phyloP scores from a whole-genome alignment of 2,329 filamentous ascomycete species.

The Cytospora piceae region DNA sequence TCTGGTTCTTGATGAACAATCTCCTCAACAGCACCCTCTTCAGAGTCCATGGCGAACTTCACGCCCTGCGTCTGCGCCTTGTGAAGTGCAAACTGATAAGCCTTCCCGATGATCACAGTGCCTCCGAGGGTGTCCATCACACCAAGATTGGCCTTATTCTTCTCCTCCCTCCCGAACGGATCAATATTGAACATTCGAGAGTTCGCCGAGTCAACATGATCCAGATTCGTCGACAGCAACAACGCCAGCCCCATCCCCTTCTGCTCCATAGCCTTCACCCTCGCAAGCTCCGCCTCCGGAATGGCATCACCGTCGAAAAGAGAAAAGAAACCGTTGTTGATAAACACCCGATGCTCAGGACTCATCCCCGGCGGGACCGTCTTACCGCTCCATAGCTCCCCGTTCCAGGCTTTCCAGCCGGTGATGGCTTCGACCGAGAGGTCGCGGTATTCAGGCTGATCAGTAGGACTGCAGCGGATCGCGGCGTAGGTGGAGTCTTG shows the following conservation, averaged over 20 bases:
- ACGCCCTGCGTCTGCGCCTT: constrained; percentile 47
- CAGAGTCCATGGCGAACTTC: constrained; percentile 44
- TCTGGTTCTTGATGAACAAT: constrained; percentile 30
- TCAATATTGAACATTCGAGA: constrained; percentile 41
- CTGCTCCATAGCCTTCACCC: constrained; percentile 41
- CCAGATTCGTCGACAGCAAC: constrained; percentile 38
- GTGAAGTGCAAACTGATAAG: constrained; percentile 49
- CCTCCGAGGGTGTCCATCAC: constrained; percentile 53
- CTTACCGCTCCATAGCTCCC: constrained; percentile 39
- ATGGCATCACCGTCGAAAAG: constrained; percentile 35
- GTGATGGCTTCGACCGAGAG: constrained; percentile 48
- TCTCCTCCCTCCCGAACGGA: constrained; percentile 41
- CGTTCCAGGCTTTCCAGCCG: constrained; percentile 51
- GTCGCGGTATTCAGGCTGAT: constrained; percentile 50
- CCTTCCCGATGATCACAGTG: constrained; percentile 49
- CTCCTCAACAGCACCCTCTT: constrained; percentile 38
- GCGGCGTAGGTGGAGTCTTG: neutral
- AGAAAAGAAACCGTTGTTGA: constrained; percentile 43
- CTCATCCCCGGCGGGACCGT: constrained; percentile 44
- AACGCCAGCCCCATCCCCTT: constrained; percentile 42
- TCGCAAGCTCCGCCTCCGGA: constrained; percentile 42
- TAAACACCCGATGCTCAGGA: constrained; percentile 42
- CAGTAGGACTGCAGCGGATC: constrained; percentile 46
- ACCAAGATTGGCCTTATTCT: constrained; percentile 39
- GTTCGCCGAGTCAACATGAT: constrained; percentile 33